Evolutionary conservation across 768 basidiomycete species (phyloP), one percentile per base, ranked within the genome.

Genomic region (Boletus speciosus): DNA sequence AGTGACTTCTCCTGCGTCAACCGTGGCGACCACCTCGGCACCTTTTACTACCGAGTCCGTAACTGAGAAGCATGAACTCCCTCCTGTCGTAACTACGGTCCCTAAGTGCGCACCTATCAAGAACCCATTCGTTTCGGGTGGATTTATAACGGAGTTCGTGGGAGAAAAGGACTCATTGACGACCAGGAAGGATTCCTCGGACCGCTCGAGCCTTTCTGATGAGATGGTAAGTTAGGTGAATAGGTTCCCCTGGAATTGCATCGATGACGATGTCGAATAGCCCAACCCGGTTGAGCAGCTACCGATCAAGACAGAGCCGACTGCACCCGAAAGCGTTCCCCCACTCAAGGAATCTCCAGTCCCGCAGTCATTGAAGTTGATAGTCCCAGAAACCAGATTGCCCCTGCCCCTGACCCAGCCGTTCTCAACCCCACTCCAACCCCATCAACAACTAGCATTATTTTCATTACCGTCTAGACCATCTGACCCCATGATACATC

Each of bases 41-140:
- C 65, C 55, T 3, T 49, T 55, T 16, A n/a, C 47, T 7, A 19
- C 29, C 32, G 63, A 59, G 16, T 25, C 52, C 31, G 37, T 41
- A 9, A 9, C 44, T 7, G 61, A 62, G 42, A 68, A 57, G 27
- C 40, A 42, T 16, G 55, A 52, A 31, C 29, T 48, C 8, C 47
- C 56, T 23, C 29, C 47, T 14, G 42, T 52, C 34, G 23, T 47
- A 38, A 47, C 57, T 15, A 19, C 36, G 4, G 46, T 35, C 40
- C 40, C 53, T 27, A 61, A 60, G 54, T 69, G 66, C 38, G 51
- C 59, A 8, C 38, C 57, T 4, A 43, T 71, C 37, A 62, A 64
- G 41, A 80, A 77, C 61, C 73, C 78, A n/a, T 80, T 81, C 51
- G 74, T 81, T 11, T 79, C 79, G 10, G 76, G 73, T n/a, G 78